A percentile compares a stretch with the other conserved stretches of the same genome.
These are phyloP conservation scores for Kodamaea fukazawae DNA, from an alignment of 805 yeast genomes.

Conservation along the genomic window DNA sequence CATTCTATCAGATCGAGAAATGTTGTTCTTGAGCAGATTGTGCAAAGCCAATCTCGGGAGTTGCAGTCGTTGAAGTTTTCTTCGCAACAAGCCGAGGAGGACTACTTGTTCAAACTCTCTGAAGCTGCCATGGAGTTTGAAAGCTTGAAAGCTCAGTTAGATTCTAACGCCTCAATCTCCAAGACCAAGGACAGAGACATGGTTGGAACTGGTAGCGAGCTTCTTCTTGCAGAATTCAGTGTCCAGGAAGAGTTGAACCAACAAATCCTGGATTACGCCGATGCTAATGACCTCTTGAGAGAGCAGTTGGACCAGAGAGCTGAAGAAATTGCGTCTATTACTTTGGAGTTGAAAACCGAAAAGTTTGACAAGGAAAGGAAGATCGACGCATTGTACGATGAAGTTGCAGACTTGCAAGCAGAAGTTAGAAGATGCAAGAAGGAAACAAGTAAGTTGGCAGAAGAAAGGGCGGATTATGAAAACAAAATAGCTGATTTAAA, in stretches of 20 bases:
- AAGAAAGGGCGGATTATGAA: slow-evolving; percentile 2
- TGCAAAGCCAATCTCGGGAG: too few relatives aligned
- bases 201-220: too few relatives aligned
- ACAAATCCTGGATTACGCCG: slow-evolving; percentile 4
- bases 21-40: too few relatives aligned
- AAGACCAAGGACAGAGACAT: too few relatives aligned
- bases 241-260: slow-evolving; percentile 1
- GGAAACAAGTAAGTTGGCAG: slow-evolving; percentile 3
- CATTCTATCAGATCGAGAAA: too few relatives aligned
- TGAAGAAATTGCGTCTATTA: slow-evolving; percentile 6
- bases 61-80: too few relatives aligned
- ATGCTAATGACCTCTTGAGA: slow-evolving; percentile 2
- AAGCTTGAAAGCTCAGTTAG: too few relatives aligned
- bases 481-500: slow-evolving; percentile 9
- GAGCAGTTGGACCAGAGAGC: slow-evolving; percentile 5
- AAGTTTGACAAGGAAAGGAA: slow-evolving; percentile 3
- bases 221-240: too few relatives aligned
- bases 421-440: slow-evolving; percentile 4
- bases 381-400: slow-evolving; percentile 8
- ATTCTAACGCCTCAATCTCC: too few relatives aligned
- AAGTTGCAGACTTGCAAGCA: not conserved
- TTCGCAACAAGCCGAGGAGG: too few relatives aligned
- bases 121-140: too few relatives aligned
- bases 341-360: slow-evolving; percentile 3
- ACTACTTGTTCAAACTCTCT: too few relatives aligned